Base-by-base conservation (phyloP, 352 stramenopile species). In the Globisporangium sylvaticum region DNA sequence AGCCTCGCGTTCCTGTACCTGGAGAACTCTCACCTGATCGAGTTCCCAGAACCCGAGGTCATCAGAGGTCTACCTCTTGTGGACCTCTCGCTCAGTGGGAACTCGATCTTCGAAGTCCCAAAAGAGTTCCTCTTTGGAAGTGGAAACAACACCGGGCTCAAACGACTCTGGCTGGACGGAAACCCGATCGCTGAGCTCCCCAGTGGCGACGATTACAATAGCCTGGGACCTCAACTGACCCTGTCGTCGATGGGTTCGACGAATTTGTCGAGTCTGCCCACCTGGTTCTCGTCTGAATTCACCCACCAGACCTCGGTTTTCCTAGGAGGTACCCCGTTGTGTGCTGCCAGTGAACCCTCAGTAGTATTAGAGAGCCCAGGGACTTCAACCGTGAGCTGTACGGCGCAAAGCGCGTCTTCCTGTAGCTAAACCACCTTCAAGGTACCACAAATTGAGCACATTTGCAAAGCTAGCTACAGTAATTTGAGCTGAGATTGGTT, bases 1-100 rank as follows among this genome's bases (percentile, higher is more conserved):
- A 31, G 44, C n/a, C 60, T 65, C 31, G 31, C 27, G 6, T 61
- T 67, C 32, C 10, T 67, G 48, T 61, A 34, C 15, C 44, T 65
- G 12, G 60, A 65, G 5, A 22, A 31, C 15, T 31, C 29, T 14
- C 29, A 15, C 1, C 24, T 65, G 9, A 46, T 4, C 48, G 8
- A 34, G 25, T 54, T 48, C 25, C 52, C 15, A 46, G 20, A 8
- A 48, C 5, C 42, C 18, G 12, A 39, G 3, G n/a, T 55, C 18
- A n/a, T 46, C 18, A 10, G 5, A 8, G 5, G 15, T n/a, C 53
- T 67, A 15, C 52, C 52, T 22, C 37, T 62, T 0, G 8, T 62
- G 7, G 37, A 57, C 2, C 53, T 67, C 62, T 59, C 37, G 34
- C 50, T 62, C 18, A 42, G 52, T 54, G 53, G 39, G 34, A 67